Conservation (phyloP, 352 stramenopile species). For the Globisporangium polare region DNA sequence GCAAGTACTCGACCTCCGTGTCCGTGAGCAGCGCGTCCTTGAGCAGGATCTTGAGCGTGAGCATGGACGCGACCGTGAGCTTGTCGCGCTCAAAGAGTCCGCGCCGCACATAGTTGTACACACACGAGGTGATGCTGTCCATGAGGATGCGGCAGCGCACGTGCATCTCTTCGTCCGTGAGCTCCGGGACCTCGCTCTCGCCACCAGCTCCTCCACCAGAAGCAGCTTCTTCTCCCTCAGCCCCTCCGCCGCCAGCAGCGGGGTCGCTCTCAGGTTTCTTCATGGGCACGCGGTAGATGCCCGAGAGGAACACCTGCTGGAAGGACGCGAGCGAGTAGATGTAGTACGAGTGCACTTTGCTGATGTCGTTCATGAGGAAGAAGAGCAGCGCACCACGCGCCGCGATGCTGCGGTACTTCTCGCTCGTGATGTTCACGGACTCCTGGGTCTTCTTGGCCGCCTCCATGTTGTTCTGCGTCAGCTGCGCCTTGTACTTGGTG, state of each 20-base stretch:
- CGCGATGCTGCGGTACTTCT: constrained; percentile 95
- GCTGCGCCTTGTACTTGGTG: constrained; percentile 92
- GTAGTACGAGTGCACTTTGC: constrained; percentile 97
- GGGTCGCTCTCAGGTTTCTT: constrained; percentile 23
- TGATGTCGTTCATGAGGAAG: constrained; percentile 97
- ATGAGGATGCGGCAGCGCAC: constrained; percentile 83
- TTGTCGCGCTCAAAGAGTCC: constrained; percentile 95
- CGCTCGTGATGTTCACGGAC: constrained; percentile 91
- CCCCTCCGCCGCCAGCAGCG: neutral
- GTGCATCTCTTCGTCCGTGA: constrained; percentile 89
- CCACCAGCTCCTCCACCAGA: constrained; percentile 6
- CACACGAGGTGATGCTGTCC: constrained; percentile 91
- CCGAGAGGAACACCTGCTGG: constrained; percentile 94
- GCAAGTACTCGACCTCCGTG: constrained; percentile 90
- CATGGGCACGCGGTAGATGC: constrained; percentile 89
- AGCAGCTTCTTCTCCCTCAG: constrained; percentile 16
- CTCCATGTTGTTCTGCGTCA: constrained; percentile 91
- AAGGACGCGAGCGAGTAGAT: constrained; percentile 96
- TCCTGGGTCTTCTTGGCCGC: constrained; percentile 91
- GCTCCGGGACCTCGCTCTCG: constrained; percentile 30
- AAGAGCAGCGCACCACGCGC: constrained; percentile 92
- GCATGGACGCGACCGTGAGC: constrained; percentile 92
- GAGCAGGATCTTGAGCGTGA: constrained; percentile 93
- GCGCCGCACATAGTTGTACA: constrained; percentile 95
- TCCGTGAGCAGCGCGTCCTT: constrained; percentile 82